Base-by-base conservation (phyloP, 148 eudicot genomes). In the Silene conica region DNA sequence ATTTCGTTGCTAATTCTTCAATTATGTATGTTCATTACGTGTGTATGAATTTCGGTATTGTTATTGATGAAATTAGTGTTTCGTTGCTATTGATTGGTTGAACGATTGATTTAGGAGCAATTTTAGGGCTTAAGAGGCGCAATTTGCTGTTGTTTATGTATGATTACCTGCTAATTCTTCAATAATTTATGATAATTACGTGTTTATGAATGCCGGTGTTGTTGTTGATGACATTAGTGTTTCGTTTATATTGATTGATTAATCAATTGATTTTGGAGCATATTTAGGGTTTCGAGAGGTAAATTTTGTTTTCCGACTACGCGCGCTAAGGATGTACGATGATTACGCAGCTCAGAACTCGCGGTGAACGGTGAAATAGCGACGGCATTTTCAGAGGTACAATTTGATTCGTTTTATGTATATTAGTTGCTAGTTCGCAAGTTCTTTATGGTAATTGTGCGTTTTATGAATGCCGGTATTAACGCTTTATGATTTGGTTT, bases 11-110 rank as follows among this genome's bases (percentile, higher is more conserved):
- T 2, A 82, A 82, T 80, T 89, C 92, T 0, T 89, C 89, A 76
- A 97, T 87, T 74, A 59, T 89, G 58, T 91, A 92, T 3, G 95
- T 87, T 5, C 89, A 91, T 80, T 91, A 92, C 41, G 92, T 93
- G 66, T 88, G 81, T 71, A 28, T 93, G 59, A 88, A 89, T 75
- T 97, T 91, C 18, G 98, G 97, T 23, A 89, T 79, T 81, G 74
- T 77, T 8, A 78, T 89, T 28, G 65, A 79, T 75, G 72, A 73
- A 67, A 34, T 34, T 34, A 34, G 41, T 34, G 41, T 34, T 34
- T 34, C 6, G 6, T 34, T 34, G 41, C 6, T 34, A 34, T 34
- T 34, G 41, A 34, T 34, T 34, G 41, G 4, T 3, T 34, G 6
- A 34, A 2, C 41, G 41, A 34, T 34, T 34, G 41, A 34, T 34